A percentile compares a stretch with the other conserved stretches of the same genome.
Evolutionary conservation across 331 rosid genomes (phyloP).

Genomic region (Telfairia occidentalis): DNA sequence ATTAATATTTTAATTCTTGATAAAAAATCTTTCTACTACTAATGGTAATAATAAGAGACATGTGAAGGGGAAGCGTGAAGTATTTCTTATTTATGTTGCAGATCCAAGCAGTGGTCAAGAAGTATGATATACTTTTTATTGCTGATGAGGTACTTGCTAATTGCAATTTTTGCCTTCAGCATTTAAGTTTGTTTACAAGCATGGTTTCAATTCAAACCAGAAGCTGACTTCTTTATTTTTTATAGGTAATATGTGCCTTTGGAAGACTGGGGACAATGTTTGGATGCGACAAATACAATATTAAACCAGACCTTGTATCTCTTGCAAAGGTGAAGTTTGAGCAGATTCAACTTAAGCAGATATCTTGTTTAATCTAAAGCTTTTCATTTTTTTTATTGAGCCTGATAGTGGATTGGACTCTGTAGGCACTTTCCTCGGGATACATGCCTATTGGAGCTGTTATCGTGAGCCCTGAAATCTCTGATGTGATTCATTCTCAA

Average conservation of each 20-base stretch:
- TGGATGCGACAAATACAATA: slow-evolving; percentile 76
- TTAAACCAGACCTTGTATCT: slow-evolving; percentile 89
- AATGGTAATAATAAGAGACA: not conserved
- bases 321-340: slow-evolving; percentile 61
- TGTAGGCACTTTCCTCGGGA: slow-evolving; percentile 80
- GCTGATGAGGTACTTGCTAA: slow-evolving; percentile 70
- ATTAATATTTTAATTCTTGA: not conserved
- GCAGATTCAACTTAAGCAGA: not conserved
- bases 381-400: not conserved
- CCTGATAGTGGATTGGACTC: not conserved
- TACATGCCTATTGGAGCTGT: slow-evolving; percentile 86
- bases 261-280: slow-evolving; percentile 85
- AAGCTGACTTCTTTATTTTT: slow-evolving; percentile 9
- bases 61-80: not conserved
- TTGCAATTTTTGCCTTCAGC: not conserved
- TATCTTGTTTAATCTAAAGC: not conserved
- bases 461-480: slow-evolving; percentile 70
- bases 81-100: slow-evolving; percentile 18
- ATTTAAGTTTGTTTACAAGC: not conserved
- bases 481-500: slow-evolving; percentile 67
- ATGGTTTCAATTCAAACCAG: not conserved
- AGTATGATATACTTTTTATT: slow-evolving; percentile 88
- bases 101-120: slow-evolving; percentile 87
- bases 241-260: slow-evolving; percentile 78
- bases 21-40: not conserved